Conservation (phyloP, 1,139 yeast genomes). For the Taiozyma sp. region DNA sequence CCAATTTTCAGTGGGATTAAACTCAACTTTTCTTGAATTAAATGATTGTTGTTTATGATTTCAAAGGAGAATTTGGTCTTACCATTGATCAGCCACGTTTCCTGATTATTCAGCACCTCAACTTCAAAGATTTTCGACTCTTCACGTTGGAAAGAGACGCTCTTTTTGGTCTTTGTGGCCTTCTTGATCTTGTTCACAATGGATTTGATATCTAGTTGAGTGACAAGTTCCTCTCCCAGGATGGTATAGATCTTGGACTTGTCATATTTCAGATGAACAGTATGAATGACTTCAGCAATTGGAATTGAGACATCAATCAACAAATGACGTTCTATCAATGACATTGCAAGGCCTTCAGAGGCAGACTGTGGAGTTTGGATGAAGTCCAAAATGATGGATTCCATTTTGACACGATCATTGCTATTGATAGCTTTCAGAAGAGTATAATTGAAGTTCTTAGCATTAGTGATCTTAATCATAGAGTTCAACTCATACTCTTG, state of each 20-base stretch:
- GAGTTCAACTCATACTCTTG: constrained; percentile 8
- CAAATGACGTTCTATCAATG: constrained; percentile 20
- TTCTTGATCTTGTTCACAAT: constrained; percentile 25
- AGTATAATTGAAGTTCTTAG: not conserved
- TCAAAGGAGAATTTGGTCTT: constrained; percentile 45
- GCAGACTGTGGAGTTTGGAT: not conserved
- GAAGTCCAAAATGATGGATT: constrained; percentile 1
- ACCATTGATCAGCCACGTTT: constrained; percentile 73
- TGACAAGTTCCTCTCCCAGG: constrained; percentile 61
- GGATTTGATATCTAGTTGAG: constrained; percentile 41
- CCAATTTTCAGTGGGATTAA: constrained; percentile 79
- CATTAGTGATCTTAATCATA: not conserved
- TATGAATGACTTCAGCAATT: constrained; percentile 43
- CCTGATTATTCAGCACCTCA: constrained; percentile 35
- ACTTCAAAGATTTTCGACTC: constrained; percentile 28
- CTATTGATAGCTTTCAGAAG: not conserved
- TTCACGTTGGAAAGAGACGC: constrained; percentile 25
- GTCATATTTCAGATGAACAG: constrained; percentile 40
- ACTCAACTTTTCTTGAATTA: constrained; percentile 34
- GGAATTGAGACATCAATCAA: constrained; percentile 52
- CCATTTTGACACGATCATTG: not conserved
- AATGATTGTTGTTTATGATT: constrained; percentile 19
- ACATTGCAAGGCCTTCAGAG: not conserved
- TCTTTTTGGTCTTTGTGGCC: constrained; percentile 22
- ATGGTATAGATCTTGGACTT: constrained; percentile 36